Percentiles rank a stretch among this genome's conserved stretches.
Conservation (phyloP, 352 stramenopile genomes). For the Phytophthora pistaciae region DNA sequence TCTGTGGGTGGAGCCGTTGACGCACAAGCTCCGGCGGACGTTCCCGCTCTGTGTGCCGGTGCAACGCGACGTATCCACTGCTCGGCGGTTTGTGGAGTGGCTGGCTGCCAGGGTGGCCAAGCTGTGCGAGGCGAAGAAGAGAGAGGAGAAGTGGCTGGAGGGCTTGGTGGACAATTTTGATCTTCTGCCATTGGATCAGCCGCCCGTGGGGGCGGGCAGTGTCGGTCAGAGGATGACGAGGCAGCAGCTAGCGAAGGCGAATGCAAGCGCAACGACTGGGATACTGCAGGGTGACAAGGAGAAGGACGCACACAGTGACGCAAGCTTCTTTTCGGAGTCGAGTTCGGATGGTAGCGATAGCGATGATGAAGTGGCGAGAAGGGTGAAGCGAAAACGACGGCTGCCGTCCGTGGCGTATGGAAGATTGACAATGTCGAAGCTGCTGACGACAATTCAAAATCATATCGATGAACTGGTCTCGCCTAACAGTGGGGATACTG, state of each 20-base stretch:
- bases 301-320: slow-evolving; percentile 13
- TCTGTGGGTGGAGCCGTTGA: slow-evolving; percentile 78
- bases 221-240: slow-evolving; percentile 27
- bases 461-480: slow-evolving; percentile 36
- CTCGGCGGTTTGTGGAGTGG: slow-evolving; percentile 74
- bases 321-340: slow-evolving; percentile 8
- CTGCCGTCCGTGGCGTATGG: slow-evolving; percentile 31
- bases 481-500: slow-evolving; percentile 21
- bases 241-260: slow-evolving; percentile 16
- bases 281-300: not conserved
- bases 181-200: slow-evolving; percentile 35
- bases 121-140: slow-evolving; percentile 37
- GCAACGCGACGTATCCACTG: slow-evolving; percentile 61
- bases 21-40: slow-evolving; percentile 69
- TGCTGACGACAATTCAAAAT: slow-evolving; percentile 47
- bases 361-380: slow-evolving; percentile 9
- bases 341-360: slow-evolving; percentile 20
- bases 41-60: slow-evolving; percentile 75
- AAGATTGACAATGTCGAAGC: slow-evolving; percentile 59
- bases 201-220: slow-evolving; percentile 18
- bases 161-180: slow-evolving; percentile 60
- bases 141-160: slow-evolving; percentile 69
- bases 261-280: not conserved
- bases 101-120: slow-evolving; percentile 61
- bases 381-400: slow-evolving; percentile 19